Conservation (phyloP, 495 filamentous ascomycete species). For the Cercophora scortea region DNA sequence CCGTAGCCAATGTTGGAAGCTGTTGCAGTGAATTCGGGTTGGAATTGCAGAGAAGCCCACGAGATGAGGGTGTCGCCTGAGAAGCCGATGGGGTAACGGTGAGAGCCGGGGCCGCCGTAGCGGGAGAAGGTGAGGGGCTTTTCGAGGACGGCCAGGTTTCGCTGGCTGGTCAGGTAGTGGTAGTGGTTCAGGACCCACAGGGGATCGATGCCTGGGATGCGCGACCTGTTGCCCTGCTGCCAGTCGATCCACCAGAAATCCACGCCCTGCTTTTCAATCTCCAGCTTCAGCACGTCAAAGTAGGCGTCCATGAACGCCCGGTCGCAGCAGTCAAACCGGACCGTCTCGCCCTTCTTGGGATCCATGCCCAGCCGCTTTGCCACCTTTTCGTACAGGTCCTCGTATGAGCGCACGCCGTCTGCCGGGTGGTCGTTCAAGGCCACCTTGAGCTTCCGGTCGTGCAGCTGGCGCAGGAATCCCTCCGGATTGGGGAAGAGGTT, state of each 20-base stretch:
- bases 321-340: slow-evolving; percentile 46
- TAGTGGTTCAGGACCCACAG: slow-evolving; percentile 58
- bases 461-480: slow-evolving; percentile 36
- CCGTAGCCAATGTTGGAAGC: slow-evolving; percentile 57
- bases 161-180: slow-evolving; percentile 44
- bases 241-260: slow-evolving; percentile 61
- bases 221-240: slow-evolving; percentile 49
- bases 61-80: slow-evolving; percentile 50
- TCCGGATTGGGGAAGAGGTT: slow-evolving; percentile 46
- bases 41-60: slow-evolving; percentile 50
- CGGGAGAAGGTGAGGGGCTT: slow-evolving; percentile 39
- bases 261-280: slow-evolving; percentile 40
- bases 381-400: slow-evolving; percentile 46
- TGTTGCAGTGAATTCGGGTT: slow-evolving; percentile 55
- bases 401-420: slow-evolving; percentile 42
- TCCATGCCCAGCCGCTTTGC: slow-evolving; percentile 40
- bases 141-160: slow-evolving; percentile 17
- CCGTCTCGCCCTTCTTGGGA: slow-evolving; percentile 34
- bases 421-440: slow-evolving; percentile 52
- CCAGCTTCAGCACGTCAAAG: slow-evolving; percentile 46
- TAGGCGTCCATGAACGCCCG: slow-evolving; percentile 48
- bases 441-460: slow-evolving; percentile 33
- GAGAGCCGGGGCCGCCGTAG: slow-evolving; percentile 50
- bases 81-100: slow-evolving; percentile 55
- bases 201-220: slow-evolving; percentile 49